Base-by-base conservation (phyloP, 208 protist species). In the Acanthamoeba comandoni region DNA sequence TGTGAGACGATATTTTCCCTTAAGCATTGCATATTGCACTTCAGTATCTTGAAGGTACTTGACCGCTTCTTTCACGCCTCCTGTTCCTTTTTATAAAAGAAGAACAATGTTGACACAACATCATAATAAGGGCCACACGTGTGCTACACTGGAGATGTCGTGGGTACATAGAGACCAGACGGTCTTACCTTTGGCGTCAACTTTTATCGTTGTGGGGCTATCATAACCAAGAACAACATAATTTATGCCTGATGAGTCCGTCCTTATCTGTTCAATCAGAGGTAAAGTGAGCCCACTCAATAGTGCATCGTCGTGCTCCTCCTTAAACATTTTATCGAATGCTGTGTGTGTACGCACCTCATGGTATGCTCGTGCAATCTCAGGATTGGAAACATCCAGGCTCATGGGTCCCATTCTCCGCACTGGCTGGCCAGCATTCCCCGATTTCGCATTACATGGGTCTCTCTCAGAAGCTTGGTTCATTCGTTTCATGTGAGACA, bases 11-110 rank as follows among this genome's bases (percentile, higher is more conserved):
- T n/a, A n/a, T n/a, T n/a, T n/a, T n/a, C n/a, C n/a, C 75, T 85
- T 85, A 57, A 85, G 65, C 29, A 85, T 29, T 29, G 53, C 75
- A 15, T 85, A 85, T 39, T 85, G 75, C 52, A 85, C 75, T 35
- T 85, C 75, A 22, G 58, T 85, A 12, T 60, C 52, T 35, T 64
- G 58, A 57, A 85, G 65, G 52, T 60, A 17, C 12, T 51, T n/a
- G 24, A 85, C 75, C 22, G 53, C 75, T 57, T 85, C 75, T 52
- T 51, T 57, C 15, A 85, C 75, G 26, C 75, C 75, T 15, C 75
- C 75, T 57, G 31, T 85, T 51, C 35, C 35, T 43, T 1, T n/a
- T n/a, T n/a, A n/a, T n/a, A n/a, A n/a, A n/a, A n/a, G 2, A 43
- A 43, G 35, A 43, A 43, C 35, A 43, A 7, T 43, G 35, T n/a